These are phyloP conservation scores for Emmonsia crescens DNA, from an alignment of 2,329 filamentous ascomycete genomes.

Conservation along the genomic window DNA sequence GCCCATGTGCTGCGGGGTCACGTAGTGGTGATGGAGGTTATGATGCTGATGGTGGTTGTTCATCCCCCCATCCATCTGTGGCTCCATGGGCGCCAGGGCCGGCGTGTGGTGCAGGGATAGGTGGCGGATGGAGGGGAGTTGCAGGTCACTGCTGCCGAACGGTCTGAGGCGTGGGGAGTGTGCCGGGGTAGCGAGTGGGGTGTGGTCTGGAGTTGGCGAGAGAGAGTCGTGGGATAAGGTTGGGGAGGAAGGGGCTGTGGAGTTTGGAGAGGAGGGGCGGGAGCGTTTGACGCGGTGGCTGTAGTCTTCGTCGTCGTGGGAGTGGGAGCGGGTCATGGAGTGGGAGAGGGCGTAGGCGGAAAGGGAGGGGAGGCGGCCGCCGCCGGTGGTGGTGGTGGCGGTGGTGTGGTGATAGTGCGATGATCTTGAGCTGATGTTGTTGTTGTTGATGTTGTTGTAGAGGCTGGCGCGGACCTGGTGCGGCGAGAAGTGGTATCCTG, in stretches of 20 bases:
- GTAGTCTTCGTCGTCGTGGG: slow-evolving; percentile 57
- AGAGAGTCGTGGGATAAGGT: slow-evolving; percentile 94
- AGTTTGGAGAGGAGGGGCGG: slow-evolving; percentile 85
- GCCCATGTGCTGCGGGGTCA: slow-evolving; percentile 51
- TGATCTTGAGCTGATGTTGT: slow-evolving; percentile 17
- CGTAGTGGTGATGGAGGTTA: slow-evolving; percentile 41
- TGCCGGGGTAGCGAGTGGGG: slow-evolving; percentile 91
- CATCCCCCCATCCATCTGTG: slow-evolving; percentile 48
- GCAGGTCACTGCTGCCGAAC: slow-evolving; percentile 57
- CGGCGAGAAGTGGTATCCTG: slow-evolving; percentile 25
- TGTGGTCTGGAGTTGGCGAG: slow-evolving; percentile 92
- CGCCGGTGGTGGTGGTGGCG: slow-evolving; percentile 25
- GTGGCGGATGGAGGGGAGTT: slow-evolving; percentile 76
- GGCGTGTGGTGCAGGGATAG: slow-evolving; percentile 56
- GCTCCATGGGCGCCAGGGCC: slow-evolving; percentile 61
- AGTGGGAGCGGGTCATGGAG: slow-evolving; percentile 71
- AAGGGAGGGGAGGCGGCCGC: slow-evolving; percentile 60
- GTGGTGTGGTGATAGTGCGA: no score
- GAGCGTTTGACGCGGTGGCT: slow-evolving; percentile 81
- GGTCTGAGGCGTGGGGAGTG: slow-evolving; percentile 87
- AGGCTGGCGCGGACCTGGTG: slow-evolving; percentile 16
- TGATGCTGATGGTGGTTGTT: slow-evolving; percentile 24
- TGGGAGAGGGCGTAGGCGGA: slow-evolving; percentile 64
- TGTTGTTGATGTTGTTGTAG: slow-evolving; percentile 23
- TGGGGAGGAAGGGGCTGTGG: slow-evolving; percentile 87